phyloP scores from a whole-genome alignment of 495 filamentous ascomycete species.

The Podospora pseudoanserina region DNA sequence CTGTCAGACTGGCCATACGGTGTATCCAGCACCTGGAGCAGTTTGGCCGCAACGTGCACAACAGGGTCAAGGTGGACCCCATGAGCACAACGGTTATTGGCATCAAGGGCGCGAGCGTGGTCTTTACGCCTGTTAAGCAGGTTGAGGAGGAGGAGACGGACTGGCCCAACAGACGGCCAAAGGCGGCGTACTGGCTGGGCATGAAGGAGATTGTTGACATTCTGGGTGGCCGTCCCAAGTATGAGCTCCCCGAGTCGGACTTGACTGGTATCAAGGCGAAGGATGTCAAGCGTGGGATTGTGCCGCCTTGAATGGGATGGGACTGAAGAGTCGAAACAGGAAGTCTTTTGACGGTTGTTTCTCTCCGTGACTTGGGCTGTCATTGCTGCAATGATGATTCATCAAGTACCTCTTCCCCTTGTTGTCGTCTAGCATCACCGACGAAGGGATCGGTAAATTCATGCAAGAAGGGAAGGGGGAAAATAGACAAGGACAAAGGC shows the following conservation, averaged over 20 bases:
- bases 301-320: constrained; percentile 4
- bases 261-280: constrained; percentile 49
- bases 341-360: background rate
- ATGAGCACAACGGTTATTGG: constrained; percentile 80
- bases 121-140: constrained; percentile 73
- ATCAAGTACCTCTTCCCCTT: background rate
- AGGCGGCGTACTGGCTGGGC: constrained; percentile 77
- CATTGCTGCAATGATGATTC: background rate
- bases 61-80: constrained; percentile 66
- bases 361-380: background rate
- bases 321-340: background rate
- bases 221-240: constrained; percentile 65
- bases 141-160: constrained; percentile 84
- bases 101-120: constrained; percentile 82
- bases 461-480: background rate
- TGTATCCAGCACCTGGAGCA: constrained; percentile 85
- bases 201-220: constrained; percentile 81
- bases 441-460: background rate
- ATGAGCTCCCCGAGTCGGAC: constrained; percentile 41
- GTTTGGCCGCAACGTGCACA: constrained; percentile 61
- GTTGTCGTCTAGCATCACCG: background rate
- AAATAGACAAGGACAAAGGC: background rate
- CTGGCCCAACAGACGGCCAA: constrained; percentile 85
- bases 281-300: constrained; percentile 51
- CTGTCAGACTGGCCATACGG: constrained; percentile 85